phyloP scores from a whole-genome alignment of 306 rosid genomes.

The Dalbergia cochinchinensis region DNA sequence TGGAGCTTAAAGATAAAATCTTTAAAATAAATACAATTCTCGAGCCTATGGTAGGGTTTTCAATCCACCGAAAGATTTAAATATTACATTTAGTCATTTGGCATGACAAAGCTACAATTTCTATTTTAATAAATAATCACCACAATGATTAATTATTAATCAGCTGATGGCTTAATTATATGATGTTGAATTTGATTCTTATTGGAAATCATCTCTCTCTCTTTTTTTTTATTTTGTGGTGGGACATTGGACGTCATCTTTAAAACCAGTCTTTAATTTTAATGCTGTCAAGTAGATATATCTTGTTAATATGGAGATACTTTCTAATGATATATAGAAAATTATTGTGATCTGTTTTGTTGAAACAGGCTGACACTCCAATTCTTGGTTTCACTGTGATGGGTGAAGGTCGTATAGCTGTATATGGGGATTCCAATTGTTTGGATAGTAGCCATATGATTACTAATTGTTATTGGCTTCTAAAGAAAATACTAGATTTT shows the following conservation, averaged over 20 bases:
- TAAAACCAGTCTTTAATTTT: background rate
- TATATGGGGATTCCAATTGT: slow-evolving; percentile 97
- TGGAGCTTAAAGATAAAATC: background rate
- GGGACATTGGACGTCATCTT: background rate
- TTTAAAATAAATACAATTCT: background rate
- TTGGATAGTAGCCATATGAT: slow-evolving; percentile 98
- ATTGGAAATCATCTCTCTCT: background rate
- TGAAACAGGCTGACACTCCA: slow-evolving; percentile 92
- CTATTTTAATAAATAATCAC: slow-evolving; percentile 3
- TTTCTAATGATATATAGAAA: slow-evolving; percentile 15
- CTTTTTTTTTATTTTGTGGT: too few relatives aligned
- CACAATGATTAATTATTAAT: background rate
- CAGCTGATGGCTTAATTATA: background rate
- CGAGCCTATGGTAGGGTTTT: slow-evolving; percentile 12
- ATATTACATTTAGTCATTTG: slow-evolving; percentile 1
- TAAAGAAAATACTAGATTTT: slow-evolving; percentile 83
- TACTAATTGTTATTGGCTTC: slow-evolving; percentile 86
- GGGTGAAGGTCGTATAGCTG: slow-evolving; percentile 82
- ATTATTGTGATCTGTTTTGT: slow-evolving; percentile 35
- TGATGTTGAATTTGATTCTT: background rate
- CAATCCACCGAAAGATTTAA: background rate
- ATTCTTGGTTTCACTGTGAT: slow-evolving; percentile 78
- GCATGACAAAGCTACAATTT: slow-evolving; percentile 26
- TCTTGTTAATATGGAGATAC: background rate
- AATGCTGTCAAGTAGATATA: background rate